Evolutionary conservation across 495 filamentous ascomycete species (phyloP), one percentile per base, ranked within the genome.

Genomic region (Trichoderma asperelloides): DNA sequence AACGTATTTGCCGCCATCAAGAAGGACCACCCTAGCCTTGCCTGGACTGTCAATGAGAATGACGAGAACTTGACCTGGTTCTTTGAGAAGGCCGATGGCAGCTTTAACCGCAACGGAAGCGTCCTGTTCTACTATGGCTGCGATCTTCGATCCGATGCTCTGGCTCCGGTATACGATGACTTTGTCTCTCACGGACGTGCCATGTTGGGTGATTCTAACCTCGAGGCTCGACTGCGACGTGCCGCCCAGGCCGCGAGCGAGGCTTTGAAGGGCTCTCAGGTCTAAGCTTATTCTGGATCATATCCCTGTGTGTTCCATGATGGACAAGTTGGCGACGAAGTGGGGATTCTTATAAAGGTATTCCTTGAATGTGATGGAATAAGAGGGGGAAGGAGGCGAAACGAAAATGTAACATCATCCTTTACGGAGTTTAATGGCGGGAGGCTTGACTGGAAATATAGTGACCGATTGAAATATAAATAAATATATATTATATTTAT

Each of bases 1-100:
- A 98, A 98, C 75, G 90, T 98, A 64, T 97, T 98, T 76, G 88
- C 90, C 63, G 86, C 89, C 65, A 89, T 98, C 73, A 92, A 93
- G 81, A 96, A 94, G 78, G 93, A 97, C 72, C 91, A 91, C 75
- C 87, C 91, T 68, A 93, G 89, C 79, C 85, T 98, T 65, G 88
- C 93, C 41, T 98, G 95, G 94, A 96, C 92, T n/a, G 95, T 97
- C 51, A 93, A 91, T 80, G 89, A 92, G 71, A 91, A 95, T 68
- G 95, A 98, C 69, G 96, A 98, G 84, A 98, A 98, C 76, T 82
- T 98, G 72, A 92, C 91, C 33, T 98, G 95, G 95, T 98, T 98
- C 82, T 97, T 96, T 69, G 94, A 96, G 79, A 97, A 97, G 82
- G 90, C 95, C 11, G 91, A 96, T 68, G 96, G 96, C 62, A 96